Percentiles rank a stretch among this genome's conserved stretches.
Conservation (phyloP, 345 rosid species). For the Syzygium oleosum region DNA sequence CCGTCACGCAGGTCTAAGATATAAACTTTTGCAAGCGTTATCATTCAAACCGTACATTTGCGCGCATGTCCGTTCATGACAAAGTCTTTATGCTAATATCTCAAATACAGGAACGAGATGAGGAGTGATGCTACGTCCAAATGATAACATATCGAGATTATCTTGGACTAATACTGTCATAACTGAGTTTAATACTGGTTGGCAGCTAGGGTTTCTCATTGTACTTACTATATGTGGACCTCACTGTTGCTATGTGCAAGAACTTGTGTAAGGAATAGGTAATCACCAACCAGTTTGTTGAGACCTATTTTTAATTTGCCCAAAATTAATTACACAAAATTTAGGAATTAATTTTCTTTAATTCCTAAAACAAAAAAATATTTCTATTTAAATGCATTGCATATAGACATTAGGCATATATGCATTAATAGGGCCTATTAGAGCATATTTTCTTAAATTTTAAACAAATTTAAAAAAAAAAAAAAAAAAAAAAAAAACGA, state of each 20-base stretch:
- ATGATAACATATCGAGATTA: neutral
- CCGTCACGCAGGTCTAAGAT: neutral
- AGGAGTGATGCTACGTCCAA: neutral
- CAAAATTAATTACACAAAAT: too few relatives aligned
- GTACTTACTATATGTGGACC: neutral
- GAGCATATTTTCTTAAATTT: too few relatives aligned
- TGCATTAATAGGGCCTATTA: too few relatives aligned
- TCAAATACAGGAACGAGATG: neutral
- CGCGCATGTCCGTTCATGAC: neutral
- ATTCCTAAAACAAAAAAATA: too few relatives aligned
- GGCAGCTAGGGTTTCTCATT: neutral
- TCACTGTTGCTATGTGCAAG: neutral
- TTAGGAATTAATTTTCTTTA: too few relatives aligned
- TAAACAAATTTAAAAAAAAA: too few relatives aligned
- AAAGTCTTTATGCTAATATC: neutral
- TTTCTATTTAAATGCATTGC: too few relatives aligned
- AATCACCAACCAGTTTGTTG: neutral
- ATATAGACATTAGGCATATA: too few relatives aligned
- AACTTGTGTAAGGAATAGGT: neutral
- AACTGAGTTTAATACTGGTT: neutral
- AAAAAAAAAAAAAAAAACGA: too few relatives aligned
- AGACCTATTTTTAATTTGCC: too few relatives aligned
- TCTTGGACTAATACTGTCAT: neutral
- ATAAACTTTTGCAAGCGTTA: neutral
- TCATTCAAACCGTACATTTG: neutral